These are phyloP conservation scores for Arabis hirsuta DNA, from an alignment of 345 rosid genomes.

Conservation along the genomic window DNA sequence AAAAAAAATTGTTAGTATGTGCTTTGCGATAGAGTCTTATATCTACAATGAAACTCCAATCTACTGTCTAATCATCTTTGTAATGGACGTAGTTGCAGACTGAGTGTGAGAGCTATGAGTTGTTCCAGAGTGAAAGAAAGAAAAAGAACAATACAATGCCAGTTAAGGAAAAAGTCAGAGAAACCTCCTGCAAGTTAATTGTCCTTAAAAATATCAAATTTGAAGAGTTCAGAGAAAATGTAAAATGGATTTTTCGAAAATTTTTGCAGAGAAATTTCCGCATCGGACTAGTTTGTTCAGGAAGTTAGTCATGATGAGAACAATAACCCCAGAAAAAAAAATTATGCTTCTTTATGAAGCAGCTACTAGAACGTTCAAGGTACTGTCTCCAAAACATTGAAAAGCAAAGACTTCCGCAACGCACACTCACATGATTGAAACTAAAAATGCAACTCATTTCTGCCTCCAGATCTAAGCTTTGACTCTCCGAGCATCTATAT, in stretches of 20 bases:
- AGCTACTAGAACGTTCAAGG: neutral
- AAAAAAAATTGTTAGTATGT: neutral
- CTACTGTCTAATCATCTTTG: neutral
- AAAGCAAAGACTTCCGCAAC: neutral
- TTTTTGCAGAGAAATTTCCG: neutral
- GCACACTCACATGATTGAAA: neutral
- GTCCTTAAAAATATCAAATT: neutral
- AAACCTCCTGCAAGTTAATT: neutral
- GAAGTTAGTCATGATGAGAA: neutral
- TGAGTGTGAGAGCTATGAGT: neutral
- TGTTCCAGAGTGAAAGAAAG: constrained; percentile 9
- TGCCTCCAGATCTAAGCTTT: neutral
- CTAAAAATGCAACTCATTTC: neutral
- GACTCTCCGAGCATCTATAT: neutral
- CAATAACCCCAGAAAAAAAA: neutral
- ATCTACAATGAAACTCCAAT: neutral
- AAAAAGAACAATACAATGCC: neutral
- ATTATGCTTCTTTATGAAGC: neutral
- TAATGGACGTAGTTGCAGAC: neutral
- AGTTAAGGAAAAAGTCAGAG: neutral
- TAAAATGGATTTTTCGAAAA: neutral
- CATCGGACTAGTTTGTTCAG: constrained; percentile 5
- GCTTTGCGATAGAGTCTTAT: neutral
- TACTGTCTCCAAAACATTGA: neutral
- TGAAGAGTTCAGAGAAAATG: neutral